Base-by-base conservation (phyloP, 257 asterid genomes). In the Nicotiana obtusifolia region DNA sequence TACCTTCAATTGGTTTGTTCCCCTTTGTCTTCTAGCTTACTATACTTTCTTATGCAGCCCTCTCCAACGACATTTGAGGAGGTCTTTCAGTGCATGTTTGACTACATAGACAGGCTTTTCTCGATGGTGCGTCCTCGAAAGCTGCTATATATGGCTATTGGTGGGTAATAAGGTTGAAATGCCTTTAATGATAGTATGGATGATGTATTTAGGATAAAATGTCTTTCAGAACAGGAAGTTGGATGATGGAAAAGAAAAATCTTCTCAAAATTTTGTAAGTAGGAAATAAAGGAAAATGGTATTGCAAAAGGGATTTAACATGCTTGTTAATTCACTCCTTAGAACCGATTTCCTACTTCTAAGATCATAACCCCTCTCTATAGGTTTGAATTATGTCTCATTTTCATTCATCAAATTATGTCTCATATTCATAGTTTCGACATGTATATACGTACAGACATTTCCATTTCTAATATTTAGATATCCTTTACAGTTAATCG, bases 101-200 rank as follows among this genome's bases (percentile, higher is more conserved):
- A 95, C 87, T 95, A 95, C 89, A 93, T 95, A 69, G 99, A 95
- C 87, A 89, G 98, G 85, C 95, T 95, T 77, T 93, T 95, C 85
- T 93, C 87, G 82, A 95, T 95, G 99, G 99, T 95, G 44, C 93
- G 99, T 61, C 98, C 99, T 52, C 88, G 99, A 16, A 93, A 95
- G 88, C 87, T 95, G 84, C 88, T 95, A 71, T 95, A 83, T 91
- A 95, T 95, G 99, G 99, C 99, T 66, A 95, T 95, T 65, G 99
- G 99, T 95, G 89, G 78, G 99, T 92, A 84, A 80, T 80, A 71
- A 44, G 77, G 82, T 69, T 86, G 53, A 60, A 76, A 47, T 49
- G 26, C 24, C 49, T 81, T 81, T 14, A 9, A 9, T 49, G 26
- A 47, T 31, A 22, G 28, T 64, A 60, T n/a, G 65, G 15, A 60